Base-by-base conservation (phyloP, 768 basidiomycete genomes). In the Cystobasidium tubakii region DNA sequence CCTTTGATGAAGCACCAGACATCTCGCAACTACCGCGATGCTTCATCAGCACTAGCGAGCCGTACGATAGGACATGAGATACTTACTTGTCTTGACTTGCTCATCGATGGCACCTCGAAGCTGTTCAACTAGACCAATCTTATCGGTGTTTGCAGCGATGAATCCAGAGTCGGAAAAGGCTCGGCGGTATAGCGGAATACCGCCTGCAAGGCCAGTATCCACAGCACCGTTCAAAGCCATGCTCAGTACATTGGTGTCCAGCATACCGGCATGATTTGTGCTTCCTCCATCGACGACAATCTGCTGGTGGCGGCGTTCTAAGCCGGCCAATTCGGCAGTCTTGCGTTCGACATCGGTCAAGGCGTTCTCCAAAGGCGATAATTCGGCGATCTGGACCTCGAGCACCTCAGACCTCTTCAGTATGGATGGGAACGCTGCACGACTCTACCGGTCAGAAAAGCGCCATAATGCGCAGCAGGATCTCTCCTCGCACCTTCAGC, bases 211-310 rank as follows among this genome's bases (percentile, higher is more conserved):
- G 0, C 91, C 88, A 0, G 91, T 86, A 80, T 97, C 95, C 17
- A 95, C 92, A 0, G 88, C 89, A 21, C 86, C 85, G 77, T 97
- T 97, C 74, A 98, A 83, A 19, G 87, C 86, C 88, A 92, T 93
- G 0, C 91, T 88, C 50, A 95, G 82, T 0, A 87, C 86, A 78
- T 90, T 92, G 0, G 90, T 92, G 6, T 89, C 85, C 33, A 75
- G 25, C 12, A 69, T n/a, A 6, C 13, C 23, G 23, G 7, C 10
- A 13, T 34, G 34, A 34, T 36, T 33, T 3, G 15, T 1, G 36
- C 25, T 50, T 71, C 39, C 60, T 70, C 62, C 74, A 53, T 75
- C 74, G 67, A 76, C 27, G 33, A 31, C 62, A 70, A 21, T 90
- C 86, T 1, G 84, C 80, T 77, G 9, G 23, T 65, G 95, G 80